Conservation (phyloP, 768 basidiomycete species). For the Leccinum arenicola region DNA sequence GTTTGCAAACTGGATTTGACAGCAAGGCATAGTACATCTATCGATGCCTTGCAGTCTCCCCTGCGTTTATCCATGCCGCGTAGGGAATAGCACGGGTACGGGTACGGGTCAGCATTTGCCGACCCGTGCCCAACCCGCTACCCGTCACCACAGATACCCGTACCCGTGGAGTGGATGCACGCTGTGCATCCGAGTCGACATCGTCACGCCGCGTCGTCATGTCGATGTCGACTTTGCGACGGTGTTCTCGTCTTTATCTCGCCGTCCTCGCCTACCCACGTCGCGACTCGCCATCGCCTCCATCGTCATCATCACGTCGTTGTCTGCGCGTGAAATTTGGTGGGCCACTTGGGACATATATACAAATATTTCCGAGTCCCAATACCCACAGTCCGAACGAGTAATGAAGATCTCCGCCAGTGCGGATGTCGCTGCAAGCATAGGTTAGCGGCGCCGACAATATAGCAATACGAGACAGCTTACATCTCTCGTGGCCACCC, state of each 20-base stretch:
- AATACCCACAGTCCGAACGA: conserved; percentile 74
- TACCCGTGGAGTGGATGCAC: too few relatives aligned
- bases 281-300: too few relatives aligned
- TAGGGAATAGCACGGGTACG: too few relatives aligned
- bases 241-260: too few relatives aligned
- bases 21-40: conserved; percentile 44
- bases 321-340: conserved; percentile 73
- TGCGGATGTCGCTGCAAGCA: conserved; percentile 66
- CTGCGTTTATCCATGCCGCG: conserved; percentile 88
- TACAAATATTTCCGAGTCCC: conserved; percentile 75
- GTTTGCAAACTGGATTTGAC: background rate
- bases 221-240: too few relatives aligned
- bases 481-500: conserved; percentile 75
- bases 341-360: conserved; percentile 73
- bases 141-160: too few relatives aligned
- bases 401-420: conserved; percentile 85
- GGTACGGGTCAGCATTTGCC: too few relatives aligned
- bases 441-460: background rate
- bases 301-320: too few relatives aligned
- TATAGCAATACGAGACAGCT: conserved; percentile 19
- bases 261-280: too few relatives aligned
- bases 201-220: too few relatives aligned
- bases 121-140: too few relatives aligned
- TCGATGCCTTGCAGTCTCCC: conserved; percentile 62
- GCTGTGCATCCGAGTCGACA: too few relatives aligned